Base-by-base conservation (phyloP, 78 protist genomes). In the Cavenderia fasciculata region DNA sequence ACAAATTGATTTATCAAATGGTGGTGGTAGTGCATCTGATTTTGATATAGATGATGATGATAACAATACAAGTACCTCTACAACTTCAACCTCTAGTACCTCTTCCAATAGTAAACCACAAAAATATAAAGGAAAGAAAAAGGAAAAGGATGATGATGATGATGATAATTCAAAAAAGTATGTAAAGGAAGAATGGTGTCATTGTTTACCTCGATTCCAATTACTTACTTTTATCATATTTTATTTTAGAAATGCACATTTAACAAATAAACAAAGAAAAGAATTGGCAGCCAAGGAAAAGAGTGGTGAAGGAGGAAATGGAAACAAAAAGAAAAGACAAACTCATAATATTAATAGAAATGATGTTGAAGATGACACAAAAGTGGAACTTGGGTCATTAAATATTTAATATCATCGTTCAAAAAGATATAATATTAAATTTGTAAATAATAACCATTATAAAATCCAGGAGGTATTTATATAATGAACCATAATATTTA, bases 321-420 rank as follows among this genome's bases (percentile, higher is more conserved):
- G 2, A 4, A 23, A 41, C 10, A 36, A 27, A 18, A 65, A 65
- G 38, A 49, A 77, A 40, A 54, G 61, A 77, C 59, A 57, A 16
- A 49, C 43, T 38, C 78, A 68, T 47, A 56, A 82, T 57, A 68
- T 82, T 1, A 47, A 82, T 56, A 51, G 78, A 69, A 68, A 82
- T 29, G 8, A 18, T 31, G 68, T 68, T n/a, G 72, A 56, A 12
- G 78, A 82, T 43, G 78, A 82, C 31, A 12, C 70, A 4, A 21
- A 31, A 0, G 73, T 68, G 1, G 56, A 66, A 43, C 52, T 82
- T 6, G 90, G 90, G n/a, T 52, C 78, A 31, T 43, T 82, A n/a
- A 71, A 71, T 71, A 71, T 71, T 31, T 71, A 71, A 52, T 33
- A n/a, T n/a, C n/a, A n/a, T n/a, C n/a, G n/a, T n/a, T n/a, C n/a